Evolutionary conservation across 805 yeast genomes (phyloP), one percentile per base, ranked within the genome.

Genomic region (Wickerhamiella qilinensis): DNA sequence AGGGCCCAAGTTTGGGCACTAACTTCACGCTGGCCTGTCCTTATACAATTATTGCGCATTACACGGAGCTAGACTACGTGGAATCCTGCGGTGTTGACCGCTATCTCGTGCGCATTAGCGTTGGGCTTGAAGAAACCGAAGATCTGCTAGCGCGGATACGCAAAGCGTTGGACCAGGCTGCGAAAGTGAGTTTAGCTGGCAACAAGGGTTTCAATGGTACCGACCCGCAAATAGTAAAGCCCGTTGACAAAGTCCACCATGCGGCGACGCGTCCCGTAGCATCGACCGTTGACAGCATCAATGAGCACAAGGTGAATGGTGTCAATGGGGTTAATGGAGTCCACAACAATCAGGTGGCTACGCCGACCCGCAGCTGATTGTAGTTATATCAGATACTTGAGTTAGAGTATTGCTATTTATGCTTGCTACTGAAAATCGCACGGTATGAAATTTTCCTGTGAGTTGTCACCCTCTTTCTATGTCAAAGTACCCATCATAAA

Each of bases 1-100:
- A 86, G 59, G 94, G 95, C 2, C 95, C 95, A 3, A 77, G 91
- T 14, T 66, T 85, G 47, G 95, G 95, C 11, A 83, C 94, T 0
- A 85, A 81, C 58, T 82, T 83, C 61, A 78, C 93, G 0, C 63
- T 85, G 48, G 85, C 85, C 4, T 85, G 93, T 54, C 95, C 96
- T 7, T 86, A 86, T 58, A 69, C 94, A 5, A 71, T 86, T 35
- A 64, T 86, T 42, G 94, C 94, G 2, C 94, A 85, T 56, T 83
- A 74, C 56, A 68, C 65, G 39, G 94, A 85, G 56, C 60, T 84
- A 40, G 88, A 82, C 43, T 84, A 75, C 51, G 77, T 81, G 18
- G 81, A 69, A 37, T 63, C 73, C 49, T 85, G 83, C 77, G 94
- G 91, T 2, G 82, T 85, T 24, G 93, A 82, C 53, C 63, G 75